Conservation (phyloP, 202 grass and related monocot genomes). For the Musa balbisiana region DNA sequence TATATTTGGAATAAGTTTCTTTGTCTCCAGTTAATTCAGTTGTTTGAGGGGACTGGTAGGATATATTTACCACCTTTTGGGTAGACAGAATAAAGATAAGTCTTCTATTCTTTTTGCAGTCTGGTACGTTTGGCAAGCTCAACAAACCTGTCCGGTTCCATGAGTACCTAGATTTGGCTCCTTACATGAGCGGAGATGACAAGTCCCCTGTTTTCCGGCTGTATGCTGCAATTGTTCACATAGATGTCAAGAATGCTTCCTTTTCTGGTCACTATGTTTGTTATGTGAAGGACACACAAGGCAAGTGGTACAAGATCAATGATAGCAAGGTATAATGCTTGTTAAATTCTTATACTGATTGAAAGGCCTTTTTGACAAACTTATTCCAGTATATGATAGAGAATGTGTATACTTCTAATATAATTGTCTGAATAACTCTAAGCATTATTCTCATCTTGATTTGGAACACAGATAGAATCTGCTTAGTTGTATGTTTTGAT, state of each 20-base stretch:
- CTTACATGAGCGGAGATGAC: slow-evolving; percentile 74
- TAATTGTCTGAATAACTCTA: too few species aligned
- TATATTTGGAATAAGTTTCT: background rate
- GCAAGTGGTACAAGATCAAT: slow-evolving; percentile 72
- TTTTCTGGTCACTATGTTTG: slow-evolving; percentile 87
- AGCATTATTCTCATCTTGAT: background rate
- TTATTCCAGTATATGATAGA: too few species aligned
- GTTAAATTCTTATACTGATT: background rate
- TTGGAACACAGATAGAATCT: background rate
- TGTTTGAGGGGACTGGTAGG: background rate
- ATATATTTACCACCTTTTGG: too few species aligned
- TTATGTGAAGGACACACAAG: slow-evolving; percentile 69
- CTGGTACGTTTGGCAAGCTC: slow-evolving; percentile 70
- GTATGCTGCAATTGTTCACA: slow-evolving; percentile 88
- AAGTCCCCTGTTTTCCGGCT: slow-evolving; percentile 60
- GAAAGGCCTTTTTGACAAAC: background rate
- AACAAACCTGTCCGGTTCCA: slow-evolving; percentile 59
- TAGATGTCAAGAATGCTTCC: slow-evolving; percentile 50
- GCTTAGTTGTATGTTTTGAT: background rate
- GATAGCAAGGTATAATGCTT: slow-evolving; percentile 59
- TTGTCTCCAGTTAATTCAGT: background rate
- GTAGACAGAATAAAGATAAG: too few species aligned
- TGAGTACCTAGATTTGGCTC: slow-evolving; percentile 55
- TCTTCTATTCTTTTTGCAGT: slow-evolving; percentile 33
- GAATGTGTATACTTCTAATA: too few species aligned